Conservation (phyloP, 352 stramenopile species). For the Phytophthora multivora region DNA sequence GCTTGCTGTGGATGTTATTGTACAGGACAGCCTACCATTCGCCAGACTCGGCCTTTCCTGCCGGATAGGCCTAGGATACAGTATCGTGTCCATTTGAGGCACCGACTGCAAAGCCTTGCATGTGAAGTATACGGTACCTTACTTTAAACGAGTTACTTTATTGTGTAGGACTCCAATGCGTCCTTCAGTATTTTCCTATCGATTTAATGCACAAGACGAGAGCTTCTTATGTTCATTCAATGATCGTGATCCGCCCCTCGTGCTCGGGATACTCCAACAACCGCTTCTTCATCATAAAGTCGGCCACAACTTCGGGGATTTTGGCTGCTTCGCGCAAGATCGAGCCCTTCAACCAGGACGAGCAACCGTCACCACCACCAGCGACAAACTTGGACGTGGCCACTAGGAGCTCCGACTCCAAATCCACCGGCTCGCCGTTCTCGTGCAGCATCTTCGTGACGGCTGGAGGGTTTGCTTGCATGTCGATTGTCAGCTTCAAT, state of each 20-base stretch:
- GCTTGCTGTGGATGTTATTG: slow-evolving; percentile 5
- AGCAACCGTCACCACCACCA: slow-evolving; percentile 75
- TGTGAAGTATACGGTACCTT: too few species aligned
- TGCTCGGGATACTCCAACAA: slow-evolving; percentile 62
- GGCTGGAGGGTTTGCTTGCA: slow-evolving; percentile 15
- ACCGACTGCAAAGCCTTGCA: slow-evolving; percentile 14
- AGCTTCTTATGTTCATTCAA: slow-evolving; percentile 46
- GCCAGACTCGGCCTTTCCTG: slow-evolving; percentile 12
- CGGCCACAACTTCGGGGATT: slow-evolving; percentile 53
- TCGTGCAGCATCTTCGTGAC: slow-evolving; percentile 57
- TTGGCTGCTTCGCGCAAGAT: slow-evolving; percentile 54
- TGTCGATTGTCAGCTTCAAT: slow-evolving; percentile 47
- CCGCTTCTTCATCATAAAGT: slow-evolving; percentile 73
- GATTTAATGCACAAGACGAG: not conserved
- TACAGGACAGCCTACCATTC: not conserved
- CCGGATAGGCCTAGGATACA: slow-evolving; percentile 3
- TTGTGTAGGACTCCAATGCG: slow-evolving; percentile 1
- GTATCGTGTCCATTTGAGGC: slow-evolving; percentile 20
- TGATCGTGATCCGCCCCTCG: slow-evolving; percentile 65
- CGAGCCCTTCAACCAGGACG: slow-evolving; percentile 68
- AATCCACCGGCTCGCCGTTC: slow-evolving; percentile 51
- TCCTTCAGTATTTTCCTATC: not conserved
- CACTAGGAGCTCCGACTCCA: slow-evolving; percentile 60
- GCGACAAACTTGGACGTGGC: slow-evolving; percentile 85
- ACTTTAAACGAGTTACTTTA: slow-evolving; percentile 6